Conservation (phyloP, 345 rosid genomes). For the Diplotaxis tenuifolia region DNA sequence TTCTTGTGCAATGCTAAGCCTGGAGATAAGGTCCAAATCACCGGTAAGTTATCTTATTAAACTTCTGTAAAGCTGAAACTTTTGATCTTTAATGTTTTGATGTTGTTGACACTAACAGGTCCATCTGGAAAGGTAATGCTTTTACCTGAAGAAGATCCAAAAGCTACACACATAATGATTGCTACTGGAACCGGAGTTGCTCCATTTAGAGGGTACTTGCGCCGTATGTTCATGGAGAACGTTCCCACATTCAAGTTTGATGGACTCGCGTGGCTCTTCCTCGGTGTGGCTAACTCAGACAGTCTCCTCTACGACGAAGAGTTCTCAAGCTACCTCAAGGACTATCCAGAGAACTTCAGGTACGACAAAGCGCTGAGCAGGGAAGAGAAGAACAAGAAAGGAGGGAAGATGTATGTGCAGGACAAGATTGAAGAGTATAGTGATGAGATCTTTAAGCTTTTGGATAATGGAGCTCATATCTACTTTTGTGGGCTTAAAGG, state of each 20-base stretch:
- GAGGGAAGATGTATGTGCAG: slow-evolving; percentile 99
- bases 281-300: slow-evolving; percentile 94
- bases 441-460: slow-evolving; percentile 77
- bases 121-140: slow-evolving; percentile 98
- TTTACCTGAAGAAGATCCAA: slow-evolving; percentile 82
- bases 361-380: slow-evolving; percentile 88
- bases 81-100: too few relatives aligned
- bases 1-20: slow-evolving; percentile 88
- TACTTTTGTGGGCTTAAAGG: slow-evolving; percentile 98
- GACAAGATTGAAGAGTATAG: slow-evolving; percentile 98
- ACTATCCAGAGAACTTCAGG: slow-evolving; percentile 77
- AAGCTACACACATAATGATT: slow-evolving; percentile 92
- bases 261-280: slow-evolving; percentile 98
- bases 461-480: slow-evolving; percentile 93
- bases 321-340: slow-evolving; percentile 68
- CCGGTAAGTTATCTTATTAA: slow-evolving; percentile 40
- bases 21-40: slow-evolving; percentile 82
- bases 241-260: slow-evolving; percentile 74
- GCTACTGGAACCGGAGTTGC: slow-evolving; percentile 98
- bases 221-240: slow-evolving; percentile 96
- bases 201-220: slow-evolving; percentile 86
- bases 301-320: slow-evolving; percentile 94
- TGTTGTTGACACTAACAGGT: slow-evolving; percentile 43
- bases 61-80: background rate
- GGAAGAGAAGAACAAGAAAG: slow-evolving; percentile 83